Evolutionary conservation across 768 basidiomycete species (phyloP).

Genomic region (Sporobolomyces pararoseus): DNA sequence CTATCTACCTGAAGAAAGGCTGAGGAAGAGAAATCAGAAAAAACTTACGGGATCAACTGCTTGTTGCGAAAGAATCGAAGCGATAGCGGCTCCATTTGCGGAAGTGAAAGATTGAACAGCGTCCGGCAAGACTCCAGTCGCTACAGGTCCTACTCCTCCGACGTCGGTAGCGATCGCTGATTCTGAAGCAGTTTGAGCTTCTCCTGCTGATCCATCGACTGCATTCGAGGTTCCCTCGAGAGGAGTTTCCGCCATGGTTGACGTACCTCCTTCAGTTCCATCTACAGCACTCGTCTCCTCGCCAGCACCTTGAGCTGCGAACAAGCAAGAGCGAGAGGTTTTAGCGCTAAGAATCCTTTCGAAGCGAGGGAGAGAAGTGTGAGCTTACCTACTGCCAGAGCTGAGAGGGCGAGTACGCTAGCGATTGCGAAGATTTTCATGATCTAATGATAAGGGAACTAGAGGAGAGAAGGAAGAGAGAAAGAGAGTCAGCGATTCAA

Average conservation of each 20-base stretch:
- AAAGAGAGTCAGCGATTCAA: too few species aligned
- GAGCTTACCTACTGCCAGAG: too few species aligned
- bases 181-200: neutral
- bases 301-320: too few species aligned
- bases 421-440: too few species aligned
- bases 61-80: neutral
- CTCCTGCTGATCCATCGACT: too few species aligned
- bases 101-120: neutral
- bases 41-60: slow-evolving; percentile 1
- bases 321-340: too few species aligned
- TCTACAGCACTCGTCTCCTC: too few species aligned
- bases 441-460: too few species aligned
- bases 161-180: neutral
- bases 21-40: neutral
- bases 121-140: neutral
- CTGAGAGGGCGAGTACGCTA: too few species aligned
- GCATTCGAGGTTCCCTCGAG: neutral
- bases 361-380: too few species aligned
- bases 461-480: too few species aligned
- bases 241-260: neutral
- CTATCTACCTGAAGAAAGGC: too few species aligned
- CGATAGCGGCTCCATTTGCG: neutral
- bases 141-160: neutral
- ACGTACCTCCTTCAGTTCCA: neutral
- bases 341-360: neutral